Percentiles rank a stretch among this genome's conserved stretches.
These are phyloP conservation scores for Medicago lupulina DNA, from an alignment of 306 rosid genomes.

Conservation along the genomic window DNA sequence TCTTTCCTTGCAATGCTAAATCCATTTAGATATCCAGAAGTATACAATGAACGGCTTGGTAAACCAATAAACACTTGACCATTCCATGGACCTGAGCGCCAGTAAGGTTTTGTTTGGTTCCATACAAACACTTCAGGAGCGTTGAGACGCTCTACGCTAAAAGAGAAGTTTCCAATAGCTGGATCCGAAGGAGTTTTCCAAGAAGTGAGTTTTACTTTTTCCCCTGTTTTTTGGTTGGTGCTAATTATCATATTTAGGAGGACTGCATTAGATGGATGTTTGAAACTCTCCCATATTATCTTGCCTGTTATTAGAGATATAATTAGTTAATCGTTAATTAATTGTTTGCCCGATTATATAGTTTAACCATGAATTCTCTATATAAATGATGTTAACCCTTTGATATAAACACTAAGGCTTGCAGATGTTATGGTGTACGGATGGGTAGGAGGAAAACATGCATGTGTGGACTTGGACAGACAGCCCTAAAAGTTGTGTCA, in stretches of 20 bases:
- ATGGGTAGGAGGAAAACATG: too few species aligned
- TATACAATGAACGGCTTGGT: neutral
- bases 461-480: too few species aligned
- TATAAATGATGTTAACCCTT: too few species aligned
- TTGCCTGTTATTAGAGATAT: neutral
- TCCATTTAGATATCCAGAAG: slow-evolving; percentile 26
- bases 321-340: too few species aligned
- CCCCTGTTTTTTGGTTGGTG: slow-evolving; percentile 2
- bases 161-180: slow-evolving; percentile 34
- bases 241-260: slow-evolving; percentile 32
- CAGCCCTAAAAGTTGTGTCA: too few species aligned
- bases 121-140: slow-evolving; percentile 37
- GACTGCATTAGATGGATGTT: slow-evolving; percentile 38
- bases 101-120: slow-evolving; percentile 9
- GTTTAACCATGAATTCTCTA: too few species aligned
- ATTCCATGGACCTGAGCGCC: slow-evolving; percentile 50
- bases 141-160: neutral
- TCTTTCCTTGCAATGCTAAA: neutral
- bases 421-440: too few species aligned
- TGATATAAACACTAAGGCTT: too few species aligned
- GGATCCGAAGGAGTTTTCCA: slow-evolving; percentile 48
- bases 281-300: slow-evolving; percentile 53
- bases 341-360: too few species aligned
- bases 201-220: neutral
- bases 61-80: slow-evolving; percentile 36